phyloP scores from a whole-genome alignment of 371 early-diverging fungal species.

The Racocetra persica region DNA sequence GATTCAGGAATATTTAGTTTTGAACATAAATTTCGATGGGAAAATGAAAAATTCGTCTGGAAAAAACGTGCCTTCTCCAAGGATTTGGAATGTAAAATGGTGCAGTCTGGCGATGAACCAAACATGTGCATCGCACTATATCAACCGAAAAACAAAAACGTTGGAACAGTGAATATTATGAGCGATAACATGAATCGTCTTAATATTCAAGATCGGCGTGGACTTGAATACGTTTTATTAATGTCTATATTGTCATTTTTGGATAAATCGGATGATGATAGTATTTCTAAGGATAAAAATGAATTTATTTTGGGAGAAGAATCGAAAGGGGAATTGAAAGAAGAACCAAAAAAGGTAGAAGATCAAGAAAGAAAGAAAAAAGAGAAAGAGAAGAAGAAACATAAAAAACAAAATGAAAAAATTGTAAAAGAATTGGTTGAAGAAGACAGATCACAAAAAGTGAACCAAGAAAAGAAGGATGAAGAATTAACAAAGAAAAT shows the following conservation, averaged over 20 bases:
- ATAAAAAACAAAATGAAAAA: no score
- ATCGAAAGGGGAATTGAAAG: no score
- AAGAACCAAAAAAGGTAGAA: no score
- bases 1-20: conserved; percentile 20
- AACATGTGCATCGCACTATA: conserved; percentile 20
- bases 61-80: conserved; percentile 15
- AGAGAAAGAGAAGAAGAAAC: no score
- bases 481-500: no score
- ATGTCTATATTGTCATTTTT: conserved; percentile 31
- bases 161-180: conserved; percentile 30
- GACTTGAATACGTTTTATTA: conserved; percentile 29
- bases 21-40: conserved; percentile 32
- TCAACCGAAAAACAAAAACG: not conserved
- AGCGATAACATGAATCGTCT: conserved; percentile 36
- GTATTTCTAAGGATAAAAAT: not conserved
- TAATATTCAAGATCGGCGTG: conserved; percentile 12
- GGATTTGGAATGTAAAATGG: conserved; percentile 41
- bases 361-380: no score
- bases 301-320: no score
- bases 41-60: conserved; percentile 33
- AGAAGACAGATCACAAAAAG: no score
- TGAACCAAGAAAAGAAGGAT: no score
- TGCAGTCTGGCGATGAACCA: conserved; percentile 24
- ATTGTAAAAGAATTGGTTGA: no score
- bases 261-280: conserved; percentile 35